phyloP scores from a whole-genome alignment of 257 asterid genomes.

The Lycium ferocissimum region DNA sequence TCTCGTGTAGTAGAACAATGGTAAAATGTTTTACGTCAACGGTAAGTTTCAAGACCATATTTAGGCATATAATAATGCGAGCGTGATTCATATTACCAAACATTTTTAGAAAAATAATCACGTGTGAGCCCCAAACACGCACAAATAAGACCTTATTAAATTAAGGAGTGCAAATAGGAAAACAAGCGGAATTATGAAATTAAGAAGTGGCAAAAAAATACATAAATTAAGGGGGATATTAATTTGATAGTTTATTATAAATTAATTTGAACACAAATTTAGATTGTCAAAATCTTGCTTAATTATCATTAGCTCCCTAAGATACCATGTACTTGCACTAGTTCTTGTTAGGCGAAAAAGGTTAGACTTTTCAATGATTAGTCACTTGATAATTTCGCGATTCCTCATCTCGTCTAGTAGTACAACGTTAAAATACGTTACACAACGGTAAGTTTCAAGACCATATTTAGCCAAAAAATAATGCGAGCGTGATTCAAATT shows the following conservation, averaged over 20 bases:
- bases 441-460: not conserved
- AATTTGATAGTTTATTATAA: too few relatives aligned
- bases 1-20: too few relatives aligned
- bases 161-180: not conserved
- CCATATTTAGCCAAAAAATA: not conserved
- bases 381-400: too few relatives aligned
- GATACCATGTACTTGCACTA: too few relatives aligned
- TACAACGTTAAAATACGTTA: too few relatives aligned
- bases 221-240: too few relatives aligned
- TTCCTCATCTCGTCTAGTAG: too few relatives aligned
- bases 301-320: not conserved
- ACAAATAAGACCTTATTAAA: not conserved
- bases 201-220: not conserved
- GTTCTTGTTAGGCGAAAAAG: too few relatives aligned
- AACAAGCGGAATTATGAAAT: not conserved
- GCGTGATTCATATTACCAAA: not conserved
- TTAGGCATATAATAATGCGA: not conserved
- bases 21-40: too few relatives aligned
- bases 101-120: not conserved
- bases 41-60: not conserved
- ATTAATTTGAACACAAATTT: not conserved
- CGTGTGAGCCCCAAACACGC: not conserved
- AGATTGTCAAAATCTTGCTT: not conserved
- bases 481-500: not conserved
- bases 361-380: too few relatives aligned